Evolutionary conservation across 345 rosid genomes (phyloP), one percentile per base, ranked within the genome.

Genomic region (Aethionema arabicum): DNA sequence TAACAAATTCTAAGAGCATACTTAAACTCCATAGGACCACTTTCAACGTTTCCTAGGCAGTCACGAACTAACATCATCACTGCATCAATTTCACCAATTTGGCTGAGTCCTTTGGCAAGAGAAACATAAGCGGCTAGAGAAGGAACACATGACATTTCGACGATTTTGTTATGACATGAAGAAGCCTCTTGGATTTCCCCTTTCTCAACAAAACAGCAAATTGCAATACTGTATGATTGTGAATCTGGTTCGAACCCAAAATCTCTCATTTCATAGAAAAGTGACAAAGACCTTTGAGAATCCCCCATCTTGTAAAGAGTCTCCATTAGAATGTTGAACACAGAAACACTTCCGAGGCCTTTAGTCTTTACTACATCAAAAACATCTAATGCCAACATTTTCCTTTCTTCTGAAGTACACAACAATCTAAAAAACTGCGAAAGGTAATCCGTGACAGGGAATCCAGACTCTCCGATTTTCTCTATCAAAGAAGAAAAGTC

Each of bases 21-120:
- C 76, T 85, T 92, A 69, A 92, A 92, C 60, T 77, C 90, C 81
- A 76, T 65, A 2, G 97, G 97, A 51, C 93, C 90, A 66, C 64
- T 87, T 11, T 78, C 49, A 67, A 85, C 75, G 57, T 72, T 89
- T 13, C 83, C 90, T 12, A 92, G 70, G 83, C 97, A 92, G 40
- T 89, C 95, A 32, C 90, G 85, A 42, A 89, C 87, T 36, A 92
- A 79, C 85, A 84, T 75, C 87, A 87, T 83, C 47, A 83, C 81
- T 0, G 82, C 87, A 72, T 92, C 95, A 5, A 85, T 85, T 79
- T 89, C 98, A 66, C 98, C 90, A 15, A 80, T 76, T 69, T 61
- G 75, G 80, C 93, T 76, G 14, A 92, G 88, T 53, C 90, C 91
- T 75, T 47, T 77, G 15, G 87, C 81, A 6, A 92, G 86, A 68